phyloP scores from a whole-genome alignment of 2,329 filamentous ascomycete species.

The Catunica adiposa region DNA sequence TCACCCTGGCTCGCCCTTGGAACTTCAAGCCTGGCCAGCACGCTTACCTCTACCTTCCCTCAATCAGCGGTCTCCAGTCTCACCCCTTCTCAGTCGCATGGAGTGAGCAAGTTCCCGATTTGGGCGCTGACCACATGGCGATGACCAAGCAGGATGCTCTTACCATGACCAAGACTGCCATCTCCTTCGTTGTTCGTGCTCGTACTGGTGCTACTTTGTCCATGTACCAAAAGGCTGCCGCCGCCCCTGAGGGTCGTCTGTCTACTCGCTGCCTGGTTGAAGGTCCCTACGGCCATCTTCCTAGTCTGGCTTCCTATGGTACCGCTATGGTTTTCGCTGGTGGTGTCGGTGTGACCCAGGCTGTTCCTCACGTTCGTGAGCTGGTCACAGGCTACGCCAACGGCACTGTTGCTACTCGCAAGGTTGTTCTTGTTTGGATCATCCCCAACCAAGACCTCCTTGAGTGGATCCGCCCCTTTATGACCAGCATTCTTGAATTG shows the following conservation, averaged over 20 bases:
- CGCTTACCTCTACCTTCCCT: slow-evolving; percentile 63
- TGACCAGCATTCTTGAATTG: slow-evolving; percentile 65
- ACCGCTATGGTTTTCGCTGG: slow-evolving; percentile 66
- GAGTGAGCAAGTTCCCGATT: slow-evolving; percentile 47
- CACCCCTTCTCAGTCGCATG: slow-evolving; percentile 69
- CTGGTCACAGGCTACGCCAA: slow-evolving; percentile 52
- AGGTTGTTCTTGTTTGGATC: slow-evolving; percentile 60
- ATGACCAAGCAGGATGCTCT: slow-evolving; percentile 42
- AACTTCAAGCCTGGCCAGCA: slow-evolving; percentile 59
- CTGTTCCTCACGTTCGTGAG: slow-evolving; percentile 57
- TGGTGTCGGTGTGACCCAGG: slow-evolving; percentile 67
- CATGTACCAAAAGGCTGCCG: slow-evolving; percentile 50
- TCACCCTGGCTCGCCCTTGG: slow-evolving; percentile 63
- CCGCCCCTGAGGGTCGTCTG: slow-evolving; percentile 43
- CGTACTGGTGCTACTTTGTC: slow-evolving; percentile 57
- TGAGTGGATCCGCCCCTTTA: slow-evolving; percentile 72
- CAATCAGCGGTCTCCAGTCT: slow-evolving; percentile 54
- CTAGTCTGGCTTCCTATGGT: slow-evolving; percentile 57
- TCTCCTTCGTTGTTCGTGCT: slow-evolving; percentile 58
- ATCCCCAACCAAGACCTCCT: slow-evolving; percentile 66
- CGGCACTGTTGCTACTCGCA: slow-evolving; percentile 53
- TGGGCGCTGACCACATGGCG: slow-evolving; percentile 37
- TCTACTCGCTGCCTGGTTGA: slow-evolving; percentile 52
- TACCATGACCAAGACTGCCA: slow-evolving; percentile 42
- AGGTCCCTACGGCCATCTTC: slow-evolving; percentile 60